These are phyloP conservation scores for Phaffia tasmanica DNA, from an alignment of 768 basidiomycete genomes.

Conservation along the genomic window DNA sequence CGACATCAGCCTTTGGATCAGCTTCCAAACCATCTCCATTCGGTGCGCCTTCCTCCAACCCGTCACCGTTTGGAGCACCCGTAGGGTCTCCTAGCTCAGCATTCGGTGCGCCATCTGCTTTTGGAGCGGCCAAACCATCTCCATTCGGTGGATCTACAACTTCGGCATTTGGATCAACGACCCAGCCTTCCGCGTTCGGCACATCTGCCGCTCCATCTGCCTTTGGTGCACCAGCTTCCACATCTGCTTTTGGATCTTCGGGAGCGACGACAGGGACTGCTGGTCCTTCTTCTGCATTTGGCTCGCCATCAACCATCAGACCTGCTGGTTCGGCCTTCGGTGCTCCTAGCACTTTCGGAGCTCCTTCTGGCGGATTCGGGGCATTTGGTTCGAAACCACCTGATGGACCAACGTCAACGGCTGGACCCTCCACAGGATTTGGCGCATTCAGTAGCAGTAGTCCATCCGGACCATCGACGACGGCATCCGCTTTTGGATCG, in stretches of 20 bases:
- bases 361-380: neutral
- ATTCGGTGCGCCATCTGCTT: slow-evolving; percentile 2
- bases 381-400: slow-evolving; percentile 3
- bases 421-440: neutral
- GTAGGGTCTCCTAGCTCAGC: slow-evolving; percentile 2
- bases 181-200: slow-evolving; percentile 19
- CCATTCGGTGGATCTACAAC: neutral
- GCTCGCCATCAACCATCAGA: neutral
- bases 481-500: slow-evolving; percentile 4
- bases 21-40: neutral
- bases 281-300: neutral
- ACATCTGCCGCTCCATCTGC: slow-evolving; percentile 2
- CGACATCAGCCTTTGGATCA: neutral
- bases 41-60: neutral
- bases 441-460: neutral
- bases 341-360: slow-evolving; percentile 8
- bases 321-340: slow-evolving; percentile 17
- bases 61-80: neutral
- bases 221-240: slow-evolving; percentile 10
- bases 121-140: neutral
- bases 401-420: no score
- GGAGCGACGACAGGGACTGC: neutral
- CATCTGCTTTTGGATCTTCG: slow-evolving; percentile 19
- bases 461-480: neutral
- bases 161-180: neutral